phyloP scores from a whole-genome alignment of 2,329 filamentous ascomycete species.

The Xylaria hypoxylon region DNA sequence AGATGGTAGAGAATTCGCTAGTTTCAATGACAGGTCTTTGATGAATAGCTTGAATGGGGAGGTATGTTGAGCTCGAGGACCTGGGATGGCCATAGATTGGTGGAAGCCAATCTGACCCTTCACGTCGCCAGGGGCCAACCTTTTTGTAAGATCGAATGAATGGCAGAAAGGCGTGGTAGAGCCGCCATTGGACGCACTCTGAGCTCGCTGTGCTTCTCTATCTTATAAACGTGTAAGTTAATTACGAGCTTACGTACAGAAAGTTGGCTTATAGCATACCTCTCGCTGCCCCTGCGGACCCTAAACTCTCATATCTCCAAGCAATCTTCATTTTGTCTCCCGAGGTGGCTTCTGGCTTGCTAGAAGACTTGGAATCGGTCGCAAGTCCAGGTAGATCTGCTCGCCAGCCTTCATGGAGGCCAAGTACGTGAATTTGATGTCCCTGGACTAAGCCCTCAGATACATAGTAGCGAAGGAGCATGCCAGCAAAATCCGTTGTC shows the following conservation, averaged over 20 bases:
- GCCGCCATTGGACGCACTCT: slow-evolving; percentile 33
- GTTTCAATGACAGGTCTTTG: slow-evolving; percentile 64
- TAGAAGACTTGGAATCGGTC: slow-evolving; percentile 54
- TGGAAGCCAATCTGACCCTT: slow-evolving; percentile 67
- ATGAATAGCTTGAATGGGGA: slow-evolving; percentile 75
- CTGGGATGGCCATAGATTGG: slow-evolving; percentile 50
- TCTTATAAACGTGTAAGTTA: slow-evolving; percentile 41
- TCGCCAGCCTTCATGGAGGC: slow-evolving; percentile 82
- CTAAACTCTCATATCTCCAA: slow-evolving; percentile 92
- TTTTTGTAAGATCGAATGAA: slow-evolving; percentile 76
- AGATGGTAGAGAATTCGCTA: slow-evolving; percentile 67
- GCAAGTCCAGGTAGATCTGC: slow-evolving; percentile 83
- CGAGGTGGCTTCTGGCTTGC: slow-evolving; percentile 54
- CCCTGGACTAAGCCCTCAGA: slow-evolving; percentile 93
- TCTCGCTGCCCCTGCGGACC: slow-evolving; percentile 74
- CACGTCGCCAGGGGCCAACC: slow-evolving; percentile 63
- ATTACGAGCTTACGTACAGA: background rate
- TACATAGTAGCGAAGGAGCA: slow-evolving; percentile 87
- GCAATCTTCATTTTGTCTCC: slow-evolving; percentile 97
- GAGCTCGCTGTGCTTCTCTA: slow-evolving; percentile 45
- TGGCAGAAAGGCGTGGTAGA: slow-evolving; percentile 71
- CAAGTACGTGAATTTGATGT: slow-evolving; percentile 87
- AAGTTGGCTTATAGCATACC: slow-evolving; percentile 61
- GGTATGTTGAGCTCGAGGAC: slow-evolving; percentile 39
- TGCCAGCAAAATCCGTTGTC: slow-evolving; percentile 92